Percentiles rank a stretch among this genome's conserved stretches.
Evolutionary conservation across 108 stramenopile species (phyloP).

Genomic region (Asterionellopsis glacialis): DNA sequence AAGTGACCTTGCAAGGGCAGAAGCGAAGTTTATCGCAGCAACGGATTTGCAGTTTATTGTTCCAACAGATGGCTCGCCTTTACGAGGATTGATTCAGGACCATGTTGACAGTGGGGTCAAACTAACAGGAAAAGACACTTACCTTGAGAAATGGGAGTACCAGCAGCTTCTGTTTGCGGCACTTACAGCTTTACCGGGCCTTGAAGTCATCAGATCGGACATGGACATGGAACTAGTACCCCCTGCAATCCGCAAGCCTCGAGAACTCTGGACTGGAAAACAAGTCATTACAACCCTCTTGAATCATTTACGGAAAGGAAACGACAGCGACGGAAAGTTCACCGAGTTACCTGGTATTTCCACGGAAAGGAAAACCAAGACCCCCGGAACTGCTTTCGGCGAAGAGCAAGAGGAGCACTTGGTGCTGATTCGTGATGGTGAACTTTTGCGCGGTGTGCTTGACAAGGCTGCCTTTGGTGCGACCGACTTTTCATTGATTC

Average conservation of each 20-base stretch:
- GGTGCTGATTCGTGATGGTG: constrained; percentile 89
- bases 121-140: constrained; percentile 89
- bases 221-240: constrained; percentile 83
- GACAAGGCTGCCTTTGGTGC: constrained; percentile 98
- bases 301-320: constrained; percentile 77
- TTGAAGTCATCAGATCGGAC: constrained; percentile 78
- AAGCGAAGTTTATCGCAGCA: constrained; percentile 87
- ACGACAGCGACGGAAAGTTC: constrained; percentile 50
- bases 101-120: constrained; percentile 98
- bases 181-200: constrained; percentile 82
- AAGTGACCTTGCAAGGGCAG: constrained; percentile 91
- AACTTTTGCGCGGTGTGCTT: constrained; percentile 91
- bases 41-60: constrained; percentile 96
- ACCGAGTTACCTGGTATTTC: constrained; percentile 66
- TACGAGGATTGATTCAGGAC: constrained; percentile 99
- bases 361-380: constrained; percentile 90
- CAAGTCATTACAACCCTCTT: constrained; percentile 91
- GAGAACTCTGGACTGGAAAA: constrained; percentile 94
- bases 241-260: constrained; percentile 93
- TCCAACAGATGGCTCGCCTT: constrained; percentile 95
- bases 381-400: constrained; percentile 87
- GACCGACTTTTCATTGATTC: constrained; percentile 89
- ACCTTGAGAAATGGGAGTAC: constrained; percentile 89
- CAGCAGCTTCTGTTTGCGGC: constrained; percentile 94
- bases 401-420: constrained; percentile 82